Evolutionary conservation across 768 basidiomycete species (phyloP).

Genomic region (Boletales sp.): DNA sequence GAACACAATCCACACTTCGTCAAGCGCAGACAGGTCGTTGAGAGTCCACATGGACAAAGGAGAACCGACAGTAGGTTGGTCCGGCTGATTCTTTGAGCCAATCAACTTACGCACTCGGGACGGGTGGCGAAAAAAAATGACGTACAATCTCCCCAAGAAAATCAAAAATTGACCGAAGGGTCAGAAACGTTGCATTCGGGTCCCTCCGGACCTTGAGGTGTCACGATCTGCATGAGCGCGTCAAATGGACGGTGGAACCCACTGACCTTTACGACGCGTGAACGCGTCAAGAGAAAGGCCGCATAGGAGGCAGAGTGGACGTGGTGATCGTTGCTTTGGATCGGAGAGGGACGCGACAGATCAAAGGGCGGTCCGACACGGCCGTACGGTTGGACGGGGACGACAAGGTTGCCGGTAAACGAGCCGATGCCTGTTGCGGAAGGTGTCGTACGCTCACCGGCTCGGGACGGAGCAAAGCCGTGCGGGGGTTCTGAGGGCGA

Average conservation of each 20-base stretch:
- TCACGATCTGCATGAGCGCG: not conserved
- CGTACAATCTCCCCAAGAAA: conserved; percentile 20
- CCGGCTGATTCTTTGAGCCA: conserved; percentile 8
- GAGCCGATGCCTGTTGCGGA: not conserved
- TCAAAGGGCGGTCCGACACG: conserved; percentile 30
- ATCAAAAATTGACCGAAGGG: conserved; percentile 25
- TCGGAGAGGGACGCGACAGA: conserved; percentile 24
- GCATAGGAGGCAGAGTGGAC: conserved; percentile 16
- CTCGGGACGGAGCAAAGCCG: not conserved
- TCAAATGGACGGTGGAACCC: not conserved
- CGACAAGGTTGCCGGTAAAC: conserved; percentile 3
- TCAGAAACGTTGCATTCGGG: conserved; percentile 17
- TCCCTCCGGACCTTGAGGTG: conserved; percentile 24
- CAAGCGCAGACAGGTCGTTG: conserved; percentile 32
- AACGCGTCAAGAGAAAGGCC: conserved; percentile 47
- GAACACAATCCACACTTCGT: conserved; percentile 56
- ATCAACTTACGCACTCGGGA: conserved; percentile 5
- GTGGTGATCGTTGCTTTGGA: conserved; percentile 5
- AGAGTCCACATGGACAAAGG: conserved; percentile 51
- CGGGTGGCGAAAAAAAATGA: not conserved
- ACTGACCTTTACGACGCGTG: conserved; percentile 53
- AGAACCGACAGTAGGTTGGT: conserved; percentile 1
- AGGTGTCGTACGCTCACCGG: not conserved
- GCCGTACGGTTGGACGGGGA: not conserved
- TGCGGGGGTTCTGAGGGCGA: not conserved